Evolutionary conservation across 1,284 basidiomycete genomes (phyloP).

Genomic region (Leccinum pachyderme): DNA sequence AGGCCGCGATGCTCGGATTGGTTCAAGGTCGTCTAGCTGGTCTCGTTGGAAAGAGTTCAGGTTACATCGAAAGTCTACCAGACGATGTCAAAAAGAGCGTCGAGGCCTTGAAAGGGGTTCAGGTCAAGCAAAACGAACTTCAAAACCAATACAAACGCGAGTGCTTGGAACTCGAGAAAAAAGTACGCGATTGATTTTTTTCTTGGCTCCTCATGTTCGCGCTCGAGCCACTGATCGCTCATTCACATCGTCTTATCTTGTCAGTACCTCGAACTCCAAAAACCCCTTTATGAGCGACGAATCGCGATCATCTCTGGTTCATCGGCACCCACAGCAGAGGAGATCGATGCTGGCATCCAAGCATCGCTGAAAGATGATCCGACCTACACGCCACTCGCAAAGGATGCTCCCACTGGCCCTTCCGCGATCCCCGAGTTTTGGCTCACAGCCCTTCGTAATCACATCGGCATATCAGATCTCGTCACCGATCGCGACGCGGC

Average conservation of each 20-base stretch:
- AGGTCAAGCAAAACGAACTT: slow-evolving; percentile 90
- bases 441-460: slow-evolving; percentile 95
- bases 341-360: slow-evolving; percentile 79
- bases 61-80: slow-evolving; percentile 87
- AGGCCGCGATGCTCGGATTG: slow-evolving; percentile 56
- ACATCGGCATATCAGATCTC: slow-evolving; percentile 81
- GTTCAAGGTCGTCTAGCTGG: slow-evolving; percentile 65
- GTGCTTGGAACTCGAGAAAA: slow-evolving; percentile 95
- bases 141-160: slow-evolving; percentile 97
- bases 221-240: slow-evolving; percentile 11
- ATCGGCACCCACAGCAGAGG: slow-evolving; percentile 74
- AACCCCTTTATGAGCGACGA: slow-evolving; percentile 88
- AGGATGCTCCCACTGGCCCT: slow-evolving; percentile 40
- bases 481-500: slow-evolving; percentile 93
- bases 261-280: slow-evolving; percentile 83
- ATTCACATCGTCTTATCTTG: slow-evolving; percentile 1
- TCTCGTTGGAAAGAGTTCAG: slow-evolving; percentile 79
- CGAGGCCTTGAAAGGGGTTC: slow-evolving; percentile 93
- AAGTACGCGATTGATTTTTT: slow-evolving; percentile 49
- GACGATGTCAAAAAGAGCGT: slow-evolving; percentile 80
- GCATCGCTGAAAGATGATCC: slow-evolving; percentile 68
- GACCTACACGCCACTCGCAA: slow-evolving; percentile 57
- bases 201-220: background rate
- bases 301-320: slow-evolving; percentile 81
- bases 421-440: slow-evolving; percentile 89